Base-by-base conservation (phyloP, 2,329 filamentous ascomycete species). In the Geosmithia flava region DNA sequence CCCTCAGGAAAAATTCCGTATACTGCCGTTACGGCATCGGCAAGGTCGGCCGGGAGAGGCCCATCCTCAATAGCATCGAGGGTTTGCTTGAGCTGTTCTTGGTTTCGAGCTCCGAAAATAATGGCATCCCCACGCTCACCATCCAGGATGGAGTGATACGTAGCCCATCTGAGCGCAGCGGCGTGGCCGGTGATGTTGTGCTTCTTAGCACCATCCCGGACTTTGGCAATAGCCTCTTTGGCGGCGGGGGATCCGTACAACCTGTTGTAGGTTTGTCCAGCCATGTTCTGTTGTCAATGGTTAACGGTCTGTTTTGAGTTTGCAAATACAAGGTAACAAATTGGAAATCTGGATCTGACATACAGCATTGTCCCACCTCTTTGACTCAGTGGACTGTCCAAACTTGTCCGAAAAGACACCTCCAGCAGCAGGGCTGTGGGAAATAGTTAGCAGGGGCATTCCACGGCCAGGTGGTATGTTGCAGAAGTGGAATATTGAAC, bases 101-200 rank as follows among this genome's bases (percentile, higher is more conserved):
- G 17, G 13, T 55, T 69, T 2, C 60, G 64, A 0, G 58, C 63
- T 0, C 62, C 64, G 5, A 69, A 48, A 5, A 69, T 60, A 15
- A 69, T 46, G 1, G 55, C 59, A 41, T 70, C 68, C 0, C 64
- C 65, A 13, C 59, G 47, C 6, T 53, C 49, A 1, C 45, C 52
- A 15, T 58, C 49, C 1, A 71, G 54, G 20, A 53, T 47, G 33
- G 65, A 60, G 50, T 70, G 66, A 46, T 64, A 57, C 6, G 55
- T 55, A 1, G 60, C 60, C 69, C 69, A 72, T 3, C 69, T 59
- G 11, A 70, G 56, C 3, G 69, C 64, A 1, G 65, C 66, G 1
- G 62, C 66, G 48, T 69, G 66, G 2, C 61, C 64, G 37, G 47
- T 57, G 39, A 70, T 66, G 11, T 58, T 60, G 50, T 68, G 55